phyloP scores from a whole-genome alignment of 306 rosid genomes.

The Dryas drummondii region DNA sequence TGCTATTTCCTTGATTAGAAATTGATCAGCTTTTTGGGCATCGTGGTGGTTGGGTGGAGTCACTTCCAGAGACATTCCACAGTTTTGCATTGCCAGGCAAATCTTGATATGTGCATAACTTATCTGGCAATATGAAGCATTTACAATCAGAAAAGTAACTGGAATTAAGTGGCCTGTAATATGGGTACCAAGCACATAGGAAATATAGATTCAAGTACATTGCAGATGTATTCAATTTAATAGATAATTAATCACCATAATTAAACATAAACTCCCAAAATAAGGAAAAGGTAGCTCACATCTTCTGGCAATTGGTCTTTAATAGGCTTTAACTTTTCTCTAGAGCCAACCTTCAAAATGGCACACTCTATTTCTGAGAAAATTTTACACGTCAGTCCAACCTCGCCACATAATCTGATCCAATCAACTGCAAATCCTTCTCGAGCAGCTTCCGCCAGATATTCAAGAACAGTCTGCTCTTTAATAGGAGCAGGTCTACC shows the following conservation, averaged over 20 bases:
- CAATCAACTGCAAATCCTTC: conserved; percentile 75
- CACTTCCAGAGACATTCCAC: conserved; percentile 46
- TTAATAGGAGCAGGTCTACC: conserved; percentile 79
- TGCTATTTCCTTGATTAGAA: conserved; percentile 23
- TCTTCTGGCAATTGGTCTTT: conserved; percentile 79
- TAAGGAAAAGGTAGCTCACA: conserved; percentile 46
- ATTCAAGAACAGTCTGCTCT: conserved; percentile 69
- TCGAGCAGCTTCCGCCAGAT: conserved; percentile 73
- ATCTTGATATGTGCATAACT: conserved; percentile 67
- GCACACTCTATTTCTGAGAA: conserved; percentile 56
- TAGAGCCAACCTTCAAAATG: conserved; percentile 67
- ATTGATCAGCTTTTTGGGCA: conserved; percentile 31
- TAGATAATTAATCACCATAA: conserved; percentile 10
- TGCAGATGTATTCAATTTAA: not conserved
- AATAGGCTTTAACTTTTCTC: conserved; percentile 81
- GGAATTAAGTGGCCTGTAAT: not conserved
- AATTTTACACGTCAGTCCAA: conserved; percentile 48
- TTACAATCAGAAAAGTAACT: conserved; percentile 28
- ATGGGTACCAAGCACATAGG: not conserved
- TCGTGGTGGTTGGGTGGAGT: conserved; percentile 20
- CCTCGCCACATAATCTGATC: conserved; percentile 56
- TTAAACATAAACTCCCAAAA: not conserved
- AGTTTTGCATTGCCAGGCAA: conserved; percentile 50
- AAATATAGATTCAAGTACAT: not conserved
- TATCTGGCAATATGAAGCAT: conserved; percentile 46